A percentile compares a stretch with the other conserved stretches of the same genome.
phyloP scores from a whole-genome alignment of 140 eudicot species.

The Erigeron philadelphicus region DNA sequence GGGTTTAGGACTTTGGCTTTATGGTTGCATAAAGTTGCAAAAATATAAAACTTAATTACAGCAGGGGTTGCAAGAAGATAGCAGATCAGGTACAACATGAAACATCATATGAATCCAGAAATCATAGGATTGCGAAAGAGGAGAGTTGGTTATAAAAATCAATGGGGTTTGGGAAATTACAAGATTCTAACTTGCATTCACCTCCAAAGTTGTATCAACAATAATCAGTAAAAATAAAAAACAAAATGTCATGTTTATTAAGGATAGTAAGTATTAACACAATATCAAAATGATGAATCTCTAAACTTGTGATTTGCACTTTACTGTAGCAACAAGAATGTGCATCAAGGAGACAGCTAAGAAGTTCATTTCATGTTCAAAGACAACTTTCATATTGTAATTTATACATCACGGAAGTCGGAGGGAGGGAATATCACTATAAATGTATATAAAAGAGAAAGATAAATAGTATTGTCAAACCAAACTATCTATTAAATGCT shows the following conservation, averaged over 20 bases:
- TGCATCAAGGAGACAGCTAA: neutral
- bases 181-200: neutral
- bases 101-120: neutral
- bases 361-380: conserved; percentile 20
- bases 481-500: conserved; percentile 23
- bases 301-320: neutral
- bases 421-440: conserved; percentile 14
- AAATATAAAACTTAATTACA: too few relatives aligned
- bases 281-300: neutral
- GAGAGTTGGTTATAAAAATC: neutral
- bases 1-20: too few relatives aligned
- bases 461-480: conserved; percentile 11
- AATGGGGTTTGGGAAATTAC: neutral
- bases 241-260: too few relatives aligned
- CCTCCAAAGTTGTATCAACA: neutral
- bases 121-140: too few relatives aligned
- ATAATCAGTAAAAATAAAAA: neutral
- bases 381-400: neutral
- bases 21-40: too few relatives aligned
- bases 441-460: neutral
- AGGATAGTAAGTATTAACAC: neutral
- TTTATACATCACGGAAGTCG: neutral
- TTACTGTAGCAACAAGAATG: neutral
- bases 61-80: too few relatives aligned
- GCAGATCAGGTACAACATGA: neutral